These are phyloP conservation scores for Erythrobasidium yunnanense DNA, from an alignment of 768 basidiomycete genomes.

Conservation along the genomic window DNA sequence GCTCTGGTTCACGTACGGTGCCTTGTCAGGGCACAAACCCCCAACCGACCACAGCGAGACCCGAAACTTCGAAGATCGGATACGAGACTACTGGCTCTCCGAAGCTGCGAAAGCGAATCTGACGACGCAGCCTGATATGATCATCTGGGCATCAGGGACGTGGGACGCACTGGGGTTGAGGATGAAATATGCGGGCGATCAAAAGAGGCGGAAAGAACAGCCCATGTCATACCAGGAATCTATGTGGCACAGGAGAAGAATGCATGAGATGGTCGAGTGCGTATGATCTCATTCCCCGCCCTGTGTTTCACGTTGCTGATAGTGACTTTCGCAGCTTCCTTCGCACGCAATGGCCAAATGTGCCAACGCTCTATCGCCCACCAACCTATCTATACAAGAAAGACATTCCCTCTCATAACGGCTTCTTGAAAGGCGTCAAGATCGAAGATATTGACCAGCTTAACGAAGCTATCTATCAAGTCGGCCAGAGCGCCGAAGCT, in stretches of 20 bases:
- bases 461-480: not conserved
- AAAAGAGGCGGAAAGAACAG: not conserved
- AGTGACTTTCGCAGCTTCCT: not conserved
- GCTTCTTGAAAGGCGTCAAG: not conserved
- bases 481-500: not conserved
- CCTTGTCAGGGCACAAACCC: not conserved
- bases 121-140: not conserved
- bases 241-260: not conserved
- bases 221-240: not conserved
- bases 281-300: not conserved
- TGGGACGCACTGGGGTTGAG: not conserved
- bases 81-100: not conserved
- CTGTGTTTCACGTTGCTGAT: not conserved
- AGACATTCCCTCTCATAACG: not conserved
- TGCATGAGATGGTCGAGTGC: not conserved
- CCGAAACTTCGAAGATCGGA: not conserved
- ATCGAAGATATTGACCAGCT: not conserved
- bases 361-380: not conserved
- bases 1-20: conserved; percentile 4
- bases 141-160: not conserved
- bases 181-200: not conserved
- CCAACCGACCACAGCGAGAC: not conserved
- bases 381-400: not conserved
- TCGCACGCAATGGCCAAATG: not conserved
- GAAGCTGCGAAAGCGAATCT: not conserved